Base-by-base conservation (phyloP, 768 basidiomycete genomes). In the Dacryopinax primogenitus region DNA sequence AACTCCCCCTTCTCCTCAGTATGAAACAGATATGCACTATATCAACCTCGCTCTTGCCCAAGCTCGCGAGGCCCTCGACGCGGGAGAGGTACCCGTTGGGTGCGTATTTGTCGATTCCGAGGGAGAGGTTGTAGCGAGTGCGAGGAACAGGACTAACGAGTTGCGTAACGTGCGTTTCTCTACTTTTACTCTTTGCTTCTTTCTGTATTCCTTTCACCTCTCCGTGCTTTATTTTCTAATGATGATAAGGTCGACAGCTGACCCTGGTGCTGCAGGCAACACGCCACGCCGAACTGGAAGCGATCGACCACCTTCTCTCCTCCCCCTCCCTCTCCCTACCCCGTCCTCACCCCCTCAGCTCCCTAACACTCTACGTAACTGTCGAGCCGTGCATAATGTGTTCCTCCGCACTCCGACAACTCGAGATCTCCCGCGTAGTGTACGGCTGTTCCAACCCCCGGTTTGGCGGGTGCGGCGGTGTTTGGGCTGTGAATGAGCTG, bases 361-460 rank as follows among this genome's bases (percentile, higher is more conserved):
- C 83, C 11, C 94, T 91, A 23, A 89, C 84, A 1, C 83, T 98
- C 32, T 99, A 98, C 74, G 96, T 98, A 63, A 99, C 96, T 3
- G 96, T 99, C 63, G 95, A 99, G 76, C 96, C 95, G 0, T 99
- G 96, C 76, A 92, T 98, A 74, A 98, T 98, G 96, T 99, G 96
- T 69, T 92, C 93, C 13, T 92, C 91, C 26, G 96, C 95, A 12
- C 81, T 99, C 34, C 83, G 95, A 64, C 96, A 98, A 76, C 76
- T 95, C 67, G 94, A 94, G 16, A 91, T 99, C 70, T 85, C 84
- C 65, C 81, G 87, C 68, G 95, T 97, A 4, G 88, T 84, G 67
- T 98, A 90, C 73, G 96, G 96, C 1, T 95, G 92, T 74, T 88
- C 83, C 23, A 99, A 99, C 74, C 95, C 96, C 68, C 82, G 93